phyloP scores from a whole-genome alignment of 176 grass and related monocot genomes.

The Leersia perrieri region DNA sequence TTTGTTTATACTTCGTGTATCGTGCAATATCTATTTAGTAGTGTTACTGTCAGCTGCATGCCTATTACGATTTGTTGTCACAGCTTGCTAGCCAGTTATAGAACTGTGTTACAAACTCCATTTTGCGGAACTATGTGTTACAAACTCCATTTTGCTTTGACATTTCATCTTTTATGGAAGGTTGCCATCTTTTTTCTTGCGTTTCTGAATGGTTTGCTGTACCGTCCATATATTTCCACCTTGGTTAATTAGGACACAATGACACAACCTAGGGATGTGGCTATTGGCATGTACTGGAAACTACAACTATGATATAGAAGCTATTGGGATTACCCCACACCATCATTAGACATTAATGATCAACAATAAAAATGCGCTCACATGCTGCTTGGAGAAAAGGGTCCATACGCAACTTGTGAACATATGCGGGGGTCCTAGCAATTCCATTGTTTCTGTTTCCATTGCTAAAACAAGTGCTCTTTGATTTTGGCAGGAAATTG shows the following conservation, averaged over 20 bases:
- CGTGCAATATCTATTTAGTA: conserved; percentile 32
- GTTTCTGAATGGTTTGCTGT: background rate
- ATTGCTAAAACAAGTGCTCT: background rate
- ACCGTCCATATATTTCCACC: background rate
- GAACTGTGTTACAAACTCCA: background rate
- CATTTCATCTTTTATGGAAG: background rate
- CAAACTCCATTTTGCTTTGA: conserved; percentile 8
- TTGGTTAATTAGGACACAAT: background rate
- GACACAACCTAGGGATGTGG: background rate
- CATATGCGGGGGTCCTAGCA: background rate
- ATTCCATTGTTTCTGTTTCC: background rate
- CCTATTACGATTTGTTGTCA: background rate
- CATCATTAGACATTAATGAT: background rate
- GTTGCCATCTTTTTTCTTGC: background rate
- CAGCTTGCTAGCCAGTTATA: background rate
- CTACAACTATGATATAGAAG: background rate
- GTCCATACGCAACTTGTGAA: background rate
- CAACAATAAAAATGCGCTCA: background rate
- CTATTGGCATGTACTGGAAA: background rate
- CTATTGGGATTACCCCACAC: background rate
- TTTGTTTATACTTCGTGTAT: conserved; percentile 16
- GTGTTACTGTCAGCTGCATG: conserved; percentile 24
- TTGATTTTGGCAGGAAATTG: background rate
- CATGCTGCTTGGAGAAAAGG: background rate
- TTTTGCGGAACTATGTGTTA: too few relatives aligned